Evolutionary conservation across 192 early-diverging fungal species (phyloP).

Genomic region (Rhizophlyctis rosea): DNA sequence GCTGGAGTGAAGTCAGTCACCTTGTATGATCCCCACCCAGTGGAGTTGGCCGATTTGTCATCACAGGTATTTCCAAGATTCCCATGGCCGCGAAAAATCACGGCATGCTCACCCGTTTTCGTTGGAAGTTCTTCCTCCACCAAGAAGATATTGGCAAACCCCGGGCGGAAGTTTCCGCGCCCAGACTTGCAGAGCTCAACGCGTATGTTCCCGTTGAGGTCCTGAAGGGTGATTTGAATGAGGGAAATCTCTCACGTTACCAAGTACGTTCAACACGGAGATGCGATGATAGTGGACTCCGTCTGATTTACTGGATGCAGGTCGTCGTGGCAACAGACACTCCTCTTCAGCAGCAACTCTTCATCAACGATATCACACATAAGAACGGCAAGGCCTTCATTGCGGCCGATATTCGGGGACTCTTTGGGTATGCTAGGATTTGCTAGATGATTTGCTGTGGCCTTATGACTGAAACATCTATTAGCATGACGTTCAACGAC

Average conservation of each 20-base stretch:
- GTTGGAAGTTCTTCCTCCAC: constrained; percentile 80
- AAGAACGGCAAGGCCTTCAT: constrained; percentile 73
- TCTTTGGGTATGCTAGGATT: constrained; percentile 75
- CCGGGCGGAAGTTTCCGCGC: constrained; percentile 69
- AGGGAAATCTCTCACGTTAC: constrained; percentile 53
- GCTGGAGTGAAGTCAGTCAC: constrained; percentile 99
- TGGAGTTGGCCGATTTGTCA: constrained; percentile 79
- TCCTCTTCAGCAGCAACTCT: constrained; percentile 71
- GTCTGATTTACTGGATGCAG: constrained; percentile 38
- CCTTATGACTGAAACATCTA: not conserved
- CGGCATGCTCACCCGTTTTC: not conserved
- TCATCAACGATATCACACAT: constrained; percentile 76
- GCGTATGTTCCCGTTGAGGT: constrained; percentile 92
- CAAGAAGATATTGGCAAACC: constrained; percentile 82
- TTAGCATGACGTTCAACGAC: constrained; percentile 84
- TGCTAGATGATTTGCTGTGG: constrained; percentile 2
- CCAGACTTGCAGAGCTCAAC: constrained; percentile 92
- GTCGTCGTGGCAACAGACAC: constrained; percentile 87
- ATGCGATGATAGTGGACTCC: not conserved
- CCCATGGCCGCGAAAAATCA: not conserved
- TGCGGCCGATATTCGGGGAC: constrained; percentile 80
- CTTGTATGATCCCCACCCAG: constrained; percentile 79
- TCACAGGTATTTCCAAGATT: constrained; percentile 62
- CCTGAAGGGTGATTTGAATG: constrained; percentile 62
- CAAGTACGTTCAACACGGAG: constrained; percentile 13